phyloP scores from a whole-genome alignment of 495 filamentous ascomycete genomes.

The Melanomma pulvis-pyrius region DNA sequence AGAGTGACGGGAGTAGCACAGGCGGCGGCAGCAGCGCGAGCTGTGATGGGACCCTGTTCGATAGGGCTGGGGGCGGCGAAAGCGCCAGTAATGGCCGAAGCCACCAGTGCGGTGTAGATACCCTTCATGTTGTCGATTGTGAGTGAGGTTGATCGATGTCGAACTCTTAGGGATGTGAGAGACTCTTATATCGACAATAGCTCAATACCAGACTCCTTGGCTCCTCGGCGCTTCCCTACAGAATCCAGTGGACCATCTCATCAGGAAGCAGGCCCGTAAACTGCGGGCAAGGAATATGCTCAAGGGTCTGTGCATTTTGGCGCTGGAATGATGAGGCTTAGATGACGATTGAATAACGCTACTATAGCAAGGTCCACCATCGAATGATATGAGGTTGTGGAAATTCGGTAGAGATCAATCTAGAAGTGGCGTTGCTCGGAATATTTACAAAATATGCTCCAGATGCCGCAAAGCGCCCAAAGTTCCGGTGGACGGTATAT shows the following conservation, averaged over 20 bases:
- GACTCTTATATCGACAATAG: conserved; percentile 34
- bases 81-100: conserved; percentile 32
- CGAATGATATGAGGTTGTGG: conserved; percentile 17
- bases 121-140: conserved; percentile 33
- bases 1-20: conserved; percentile 57
- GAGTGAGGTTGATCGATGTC: conserved; percentile 16
- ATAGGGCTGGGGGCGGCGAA: conserved; percentile 33
- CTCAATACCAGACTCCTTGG: conserved; percentile 10
- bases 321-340: conserved; percentile 35
- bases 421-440: conserved; percentile 24
- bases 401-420: conserved; percentile 24
- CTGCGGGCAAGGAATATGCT: conserved; percentile 33
- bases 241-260: conserved; percentile 19
- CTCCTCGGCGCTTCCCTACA: conserved; percentile 10
- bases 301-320: conserved; percentile 30
- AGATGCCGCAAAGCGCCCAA: neutral
- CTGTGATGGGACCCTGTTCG: conserved; percentile 30
- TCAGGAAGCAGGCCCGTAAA: conserved; percentile 38
- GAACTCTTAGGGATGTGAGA: conserved; percentile 7
- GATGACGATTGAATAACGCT: conserved; percentile 30
- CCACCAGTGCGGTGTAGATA: conserved; percentile 34
- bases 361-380: conserved; percentile 28
- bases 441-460: conserved; percentile 9
- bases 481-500: neutral
- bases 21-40: conserved; percentile 36